Evolutionary conservation across 202 grass and related monocot species (phyloP), one percentile per base, ranked within the genome.

Genomic region (Zoysia matrella): DNA sequence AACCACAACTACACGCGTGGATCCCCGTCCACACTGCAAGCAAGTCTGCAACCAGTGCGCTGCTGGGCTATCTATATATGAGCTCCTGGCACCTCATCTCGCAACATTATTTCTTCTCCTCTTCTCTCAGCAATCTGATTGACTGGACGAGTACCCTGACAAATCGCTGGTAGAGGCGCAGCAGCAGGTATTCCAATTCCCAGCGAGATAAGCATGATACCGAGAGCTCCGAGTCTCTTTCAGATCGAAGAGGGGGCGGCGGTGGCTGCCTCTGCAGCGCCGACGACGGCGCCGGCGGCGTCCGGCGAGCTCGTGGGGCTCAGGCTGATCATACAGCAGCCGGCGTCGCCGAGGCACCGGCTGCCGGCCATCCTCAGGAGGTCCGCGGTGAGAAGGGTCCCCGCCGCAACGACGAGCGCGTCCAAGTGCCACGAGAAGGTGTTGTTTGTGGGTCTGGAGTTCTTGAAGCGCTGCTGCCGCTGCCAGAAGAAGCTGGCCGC

Each of bases 401-500:
- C 57, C 22, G 15, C 60, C 12, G 14, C 66, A 39, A n/a, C 68
- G 51, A n/a, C 67, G 11, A 9, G 11, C 49, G 60, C 43, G 2
- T 56, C 80, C 4, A 52, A 44, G 8, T 15, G 53, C 63, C 39
- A 47, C 22, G 49, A 65, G 55, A 71, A 9, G 22, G 67, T 1
- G 64, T 7, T 40, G 7, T 79, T 77, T 11, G 15, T 47, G 18
- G 71, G 72, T 36, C 69, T 85, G 2, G 76, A 82, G 74, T 91
- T 94, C 79, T 10, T 94, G 41, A 89, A 89, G 72, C 5, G 30
- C 79, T 94, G 92, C 86, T 78, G 74, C 83, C 80, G 84, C 77
- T 94, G 92, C 80, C 81, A 86, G 62, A 89, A 52, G 80, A 83
- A 75, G 55, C 76, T 94, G 61, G 75, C 62, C 69, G 69, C 54